Evolutionary conservation across 768 basidiomycete genomes (phyloP).

Genomic region (Lanmaoa rubissima): DNA sequence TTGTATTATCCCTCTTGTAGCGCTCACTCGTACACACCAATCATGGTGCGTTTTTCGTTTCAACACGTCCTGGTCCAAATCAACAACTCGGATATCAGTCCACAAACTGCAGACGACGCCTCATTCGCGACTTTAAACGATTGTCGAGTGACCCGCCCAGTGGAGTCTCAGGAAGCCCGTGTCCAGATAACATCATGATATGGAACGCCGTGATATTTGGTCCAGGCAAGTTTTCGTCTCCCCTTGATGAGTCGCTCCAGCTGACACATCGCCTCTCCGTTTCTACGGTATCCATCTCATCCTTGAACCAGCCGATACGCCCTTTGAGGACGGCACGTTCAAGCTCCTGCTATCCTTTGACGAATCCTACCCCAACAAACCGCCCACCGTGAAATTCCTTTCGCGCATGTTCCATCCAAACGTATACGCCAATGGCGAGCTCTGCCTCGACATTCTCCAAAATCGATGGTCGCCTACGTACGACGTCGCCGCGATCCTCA

Average conservation of each 20-base stretch:
- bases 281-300: not conserved
- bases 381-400: slow-evolving; percentile 95
- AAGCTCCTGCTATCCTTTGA: slow-evolving; percentile 94
- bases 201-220: slow-evolving; percentile 99
- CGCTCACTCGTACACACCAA: not conserved
- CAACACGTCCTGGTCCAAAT: not conserved
- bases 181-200: slow-evolving; percentile 98
- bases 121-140: slow-evolving; percentile 97
- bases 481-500: slow-evolving; percentile 97
- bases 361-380: slow-evolving; percentile 98
- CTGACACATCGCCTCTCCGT: not conserved
- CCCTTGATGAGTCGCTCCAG: not conserved
- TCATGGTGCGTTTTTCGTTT: slow-evolving; percentile 19
- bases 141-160: slow-evolving; percentile 93
- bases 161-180: slow-evolving; percentile 95
- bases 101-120: slow-evolving; percentile 89
- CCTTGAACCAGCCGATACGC: slow-evolving; percentile 75
- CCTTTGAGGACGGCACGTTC: slow-evolving; percentile 99
- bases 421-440: slow-evolving; percentile 97
- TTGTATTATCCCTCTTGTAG: not conserved
- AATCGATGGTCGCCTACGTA: slow-evolving; percentile 99
- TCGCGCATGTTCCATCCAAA: slow-evolving; percentile 99
- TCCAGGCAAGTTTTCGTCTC: slow-evolving; percentile 63
- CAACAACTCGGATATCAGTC: slow-evolving; percentile 49
- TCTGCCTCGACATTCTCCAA: slow-evolving; percentile 97